Evolutionary conservation across 257 asterid genomes (phyloP).

Genomic region (Lycium ferocissimum): DNA sequence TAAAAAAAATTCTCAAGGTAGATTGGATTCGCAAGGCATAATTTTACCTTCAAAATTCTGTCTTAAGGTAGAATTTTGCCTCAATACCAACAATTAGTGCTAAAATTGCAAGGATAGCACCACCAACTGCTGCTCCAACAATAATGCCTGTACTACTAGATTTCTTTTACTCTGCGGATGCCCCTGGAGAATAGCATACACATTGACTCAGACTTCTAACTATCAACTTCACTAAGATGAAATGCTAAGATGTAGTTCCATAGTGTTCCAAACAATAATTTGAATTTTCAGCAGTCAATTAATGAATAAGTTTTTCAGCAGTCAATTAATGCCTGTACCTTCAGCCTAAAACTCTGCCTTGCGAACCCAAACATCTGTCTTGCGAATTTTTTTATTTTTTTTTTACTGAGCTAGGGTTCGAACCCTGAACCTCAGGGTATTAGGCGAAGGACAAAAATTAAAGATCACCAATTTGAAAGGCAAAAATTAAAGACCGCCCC

Average conservation of each 20-base stretch:
- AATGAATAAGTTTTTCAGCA: background rate
- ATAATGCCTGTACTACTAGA: constrained; percentile 48
- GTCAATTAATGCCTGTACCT: no score
- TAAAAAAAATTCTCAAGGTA: no score
- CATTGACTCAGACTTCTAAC: constrained; percentile 20
- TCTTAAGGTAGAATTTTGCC: constrained; percentile 35
- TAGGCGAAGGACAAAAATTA: no score
- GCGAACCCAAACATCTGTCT: no score
- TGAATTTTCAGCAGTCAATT: background rate
- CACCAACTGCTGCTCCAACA: constrained; percentile 81
- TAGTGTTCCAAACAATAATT: constrained; percentile 1
- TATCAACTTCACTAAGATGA: constrained; percentile 10
- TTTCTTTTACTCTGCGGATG: constrained; percentile 39
- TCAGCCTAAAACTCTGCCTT: no score
- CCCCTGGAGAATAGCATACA: constrained; percentile 39
- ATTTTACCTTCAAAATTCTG: no score
- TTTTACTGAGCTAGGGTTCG: no score
- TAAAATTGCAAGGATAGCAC: constrained; percentile 54
- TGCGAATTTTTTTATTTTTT: no score
- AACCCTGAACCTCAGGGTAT: no score
- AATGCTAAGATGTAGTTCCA: background rate
- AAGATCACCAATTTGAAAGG: no score
- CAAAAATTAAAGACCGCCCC: no score
- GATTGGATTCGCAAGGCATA: no score
- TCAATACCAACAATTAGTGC: constrained; percentile 67